phyloP scores from a whole-genome alignment of 1,284 basidiomycete genomes.

The Ustilago cynodontis region DNA sequence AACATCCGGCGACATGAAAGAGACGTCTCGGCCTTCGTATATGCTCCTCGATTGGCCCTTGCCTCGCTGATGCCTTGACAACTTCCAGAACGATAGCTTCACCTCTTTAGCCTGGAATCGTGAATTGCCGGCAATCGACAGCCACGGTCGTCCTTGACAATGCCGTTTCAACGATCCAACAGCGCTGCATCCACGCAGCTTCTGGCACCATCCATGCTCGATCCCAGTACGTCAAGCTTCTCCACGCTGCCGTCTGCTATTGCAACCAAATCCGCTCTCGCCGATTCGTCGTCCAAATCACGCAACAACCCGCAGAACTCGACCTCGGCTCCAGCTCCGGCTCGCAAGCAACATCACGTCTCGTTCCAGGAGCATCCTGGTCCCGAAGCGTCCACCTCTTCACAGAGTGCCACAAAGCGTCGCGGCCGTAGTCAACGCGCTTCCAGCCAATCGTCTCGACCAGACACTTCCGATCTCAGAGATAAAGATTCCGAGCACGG shows the following conservation, averaged over 20 bases:
- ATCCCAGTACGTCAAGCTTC: slow-evolving; percentile 7
- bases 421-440: slow-evolving; percentile 31
- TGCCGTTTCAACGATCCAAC: slow-evolving; percentile 35
- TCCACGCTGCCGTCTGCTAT: slow-evolving; percentile 10
- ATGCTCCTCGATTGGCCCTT: slow-evolving; percentile 1
- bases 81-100: neutral
- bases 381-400: slow-evolving; percentile 5
- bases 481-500: slow-evolving; percentile 33
- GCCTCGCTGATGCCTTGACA: slow-evolving; percentile 25
- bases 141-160: slow-evolving; percentile 1
- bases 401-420: slow-evolving; percentile 17
- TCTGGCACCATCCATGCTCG: slow-evolving; percentile 7
- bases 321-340: slow-evolving; percentile 2
- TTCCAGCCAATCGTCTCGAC: slow-evolving; percentile 14
- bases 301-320: slow-evolving; percentile 12
- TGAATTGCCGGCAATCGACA: neutral
- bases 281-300: slow-evolving; percentile 28
- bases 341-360: slow-evolving; percentile 47
- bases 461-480: slow-evolving; percentile 20
- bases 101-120: neutral
- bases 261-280: slow-evolving; percentile 30
- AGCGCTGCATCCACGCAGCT: slow-evolving; percentile 36
- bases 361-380: slow-evolving; percentile 45
- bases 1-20: slow-evolving; percentile 23
- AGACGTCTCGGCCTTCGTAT: neutral